phyloP scores from a whole-genome alignment of 2,329 filamentous ascomycete genomes.

The Chaetomium olivaceum region DNA sequence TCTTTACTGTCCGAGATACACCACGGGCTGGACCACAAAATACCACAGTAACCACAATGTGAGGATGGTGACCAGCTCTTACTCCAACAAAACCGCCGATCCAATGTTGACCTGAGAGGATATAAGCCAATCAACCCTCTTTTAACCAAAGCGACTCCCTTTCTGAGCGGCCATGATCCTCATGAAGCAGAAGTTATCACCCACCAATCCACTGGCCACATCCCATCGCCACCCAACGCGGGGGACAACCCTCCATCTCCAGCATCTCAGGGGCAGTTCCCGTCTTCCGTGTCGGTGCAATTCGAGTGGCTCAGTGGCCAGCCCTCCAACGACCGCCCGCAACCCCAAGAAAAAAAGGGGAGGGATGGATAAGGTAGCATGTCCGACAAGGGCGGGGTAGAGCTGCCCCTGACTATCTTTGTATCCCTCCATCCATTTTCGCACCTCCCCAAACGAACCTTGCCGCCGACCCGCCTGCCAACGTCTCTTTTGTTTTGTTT shows the following conservation, averaged over 20 bases:
- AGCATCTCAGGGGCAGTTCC: background rate
- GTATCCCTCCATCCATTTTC: too few species aligned
- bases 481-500: background rate
- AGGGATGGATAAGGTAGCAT: background rate
- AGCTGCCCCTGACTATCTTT: background rate
- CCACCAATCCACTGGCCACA: background rate
- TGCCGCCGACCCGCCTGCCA: background rate
- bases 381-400: slow-evolving; percentile 8
- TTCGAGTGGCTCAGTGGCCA: background rate
- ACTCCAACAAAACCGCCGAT: background rate
- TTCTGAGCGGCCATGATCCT: background rate
- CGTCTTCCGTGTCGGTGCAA: background rate
- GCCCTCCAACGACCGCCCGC: too few species aligned
- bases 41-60: background rate
- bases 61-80: background rate
- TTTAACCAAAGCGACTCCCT: background rate
- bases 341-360: slow-evolving; percentile 2
- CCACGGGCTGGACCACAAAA: background rate
- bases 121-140: background rate
- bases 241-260: background rate
- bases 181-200: background rate
- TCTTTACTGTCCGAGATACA: background rate
- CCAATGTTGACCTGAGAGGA: background rate
- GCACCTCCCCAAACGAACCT: background rate
- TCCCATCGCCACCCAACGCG: background rate